Percentiles rank a stretch among this genome's conserved stretches.
Evolutionary conservation across 2,329 filamentous ascomycete genomes (phyloP).

Genomic region (Aspergillaceae sp.): DNA sequence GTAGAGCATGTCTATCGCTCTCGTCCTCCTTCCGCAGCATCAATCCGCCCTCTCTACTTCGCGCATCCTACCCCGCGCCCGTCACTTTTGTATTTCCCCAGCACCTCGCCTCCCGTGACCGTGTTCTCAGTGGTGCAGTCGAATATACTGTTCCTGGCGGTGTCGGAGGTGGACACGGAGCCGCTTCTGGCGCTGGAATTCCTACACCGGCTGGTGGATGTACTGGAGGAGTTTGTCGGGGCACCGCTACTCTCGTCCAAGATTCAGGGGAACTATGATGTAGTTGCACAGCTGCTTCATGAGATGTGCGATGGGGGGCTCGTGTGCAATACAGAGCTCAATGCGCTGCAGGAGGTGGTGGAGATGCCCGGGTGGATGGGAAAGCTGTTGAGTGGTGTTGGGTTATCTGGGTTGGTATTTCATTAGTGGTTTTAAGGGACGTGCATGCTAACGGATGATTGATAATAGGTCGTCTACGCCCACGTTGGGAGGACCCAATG

Average conservation of each 20-base stretch:
- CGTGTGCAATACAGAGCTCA: slow-evolving; percentile 85
- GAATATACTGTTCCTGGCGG: slow-evolving; percentile 75
- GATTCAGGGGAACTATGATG: slow-evolving; percentile 84
- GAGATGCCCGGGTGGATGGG: slow-evolving; percentile 87
- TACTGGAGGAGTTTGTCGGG: slow-evolving; percentile 87
- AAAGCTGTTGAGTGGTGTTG: slow-evolving; percentile 78
- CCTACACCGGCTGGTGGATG: slow-evolving; percentile 84
- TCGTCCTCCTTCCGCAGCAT: slow-evolving; percentile 65
- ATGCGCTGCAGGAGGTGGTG: slow-evolving; percentile 81
- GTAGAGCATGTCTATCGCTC: slow-evolving; percentile 83
- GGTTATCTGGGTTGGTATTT: slow-evolving; percentile 36
- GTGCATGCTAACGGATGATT: not conserved
- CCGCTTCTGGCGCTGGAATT: slow-evolving; percentile 89
- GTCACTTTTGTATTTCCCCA: slow-evolving; percentile 75
- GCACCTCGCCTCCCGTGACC: slow-evolving; percentile 74
- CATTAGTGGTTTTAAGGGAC: not conserved
- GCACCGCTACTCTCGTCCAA: slow-evolving; percentile 76
- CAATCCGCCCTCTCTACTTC: slow-evolving; percentile 79
- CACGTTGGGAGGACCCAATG: slow-evolving; percentile 30
- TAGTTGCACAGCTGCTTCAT: slow-evolving; percentile 81
- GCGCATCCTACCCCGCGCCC: slow-evolving; percentile 72
- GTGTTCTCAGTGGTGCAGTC: slow-evolving; percentile 84
- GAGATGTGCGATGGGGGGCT: slow-evolving; percentile 95
- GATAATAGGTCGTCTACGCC: slow-evolving; percentile 24
- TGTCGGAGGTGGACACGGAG: slow-evolving; percentile 77